Evolutionary conservation across 2,329 filamentous ascomycete species (phyloP), one percentile per base, ranked within the genome.

Genomic region (Phyllosticta citrichinensis): DNA sequence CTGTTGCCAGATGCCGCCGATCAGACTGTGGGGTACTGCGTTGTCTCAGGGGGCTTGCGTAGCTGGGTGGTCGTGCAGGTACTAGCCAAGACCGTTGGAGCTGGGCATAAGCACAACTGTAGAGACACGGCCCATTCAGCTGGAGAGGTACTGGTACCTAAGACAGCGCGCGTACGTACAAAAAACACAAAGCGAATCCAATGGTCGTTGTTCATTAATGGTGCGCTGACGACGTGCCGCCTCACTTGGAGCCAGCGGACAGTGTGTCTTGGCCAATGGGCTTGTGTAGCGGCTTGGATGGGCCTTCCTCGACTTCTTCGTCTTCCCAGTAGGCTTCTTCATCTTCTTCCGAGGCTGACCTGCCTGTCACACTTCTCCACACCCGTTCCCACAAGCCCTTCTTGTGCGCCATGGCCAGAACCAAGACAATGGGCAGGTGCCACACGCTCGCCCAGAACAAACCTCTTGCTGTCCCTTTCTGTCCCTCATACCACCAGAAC

Each of bases 401-500:
- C 82, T 99, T 99, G 75, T 96, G 90, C 60, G 88, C 83, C 74
- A 97, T 87, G 2, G 91, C 93, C 63, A 97, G 78, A 55, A 97
- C 91, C 80, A 99, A 85, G 52, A 97, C 82, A 25, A 87, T 88
- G 0, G 94, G 94, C 55, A 99, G 74, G 76, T 97, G 92, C 94
- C 93, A 97, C 10, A 99, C 91, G 72, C 91, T 96, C 1, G 94
- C 92, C 94, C 94, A 99, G 74, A 99, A 99, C 58, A 99, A 74
- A 0, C 87, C 87, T 61, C 91, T 83, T 2, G 94, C 92, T 19
- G 83, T 90, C 2, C 92, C 92, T 67, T 87, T 86, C 64, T 87
- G 83, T 12, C 93, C 93, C 68, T 91, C 84, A 27, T 83, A 78
- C 64, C 81, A 83, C 87, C 89, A 96, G 76, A 97, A 97, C 47